phyloP scores from a whole-genome alignment of 129 eudicot species.

The Deinandra increscens region DNA sequence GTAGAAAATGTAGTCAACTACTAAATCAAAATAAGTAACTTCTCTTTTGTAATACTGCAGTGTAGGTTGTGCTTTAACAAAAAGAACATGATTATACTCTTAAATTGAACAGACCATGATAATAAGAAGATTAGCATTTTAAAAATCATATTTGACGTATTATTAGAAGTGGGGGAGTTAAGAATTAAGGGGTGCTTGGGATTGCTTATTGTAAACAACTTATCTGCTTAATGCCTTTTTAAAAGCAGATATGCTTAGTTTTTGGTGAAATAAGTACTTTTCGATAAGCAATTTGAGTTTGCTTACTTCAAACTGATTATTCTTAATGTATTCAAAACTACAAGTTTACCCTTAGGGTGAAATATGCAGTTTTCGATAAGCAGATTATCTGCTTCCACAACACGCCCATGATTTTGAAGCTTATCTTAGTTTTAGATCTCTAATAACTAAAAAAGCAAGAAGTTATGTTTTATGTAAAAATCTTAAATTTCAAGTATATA shows the following conservation, averaged over 20 bases:
- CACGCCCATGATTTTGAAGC: slow-evolving; percentile 4
- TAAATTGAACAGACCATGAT: not conserved
- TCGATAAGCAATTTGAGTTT: not conserved
- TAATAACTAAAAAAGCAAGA: not conserved
- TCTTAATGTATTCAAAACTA: not conserved
- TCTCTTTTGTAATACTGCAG: not conserved
- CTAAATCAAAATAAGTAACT: not conserved
- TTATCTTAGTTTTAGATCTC: not conserved
- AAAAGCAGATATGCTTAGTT: not conserved
- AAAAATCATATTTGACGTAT: not conserved
- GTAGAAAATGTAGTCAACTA: not conserved
- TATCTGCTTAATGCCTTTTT: not conserved
- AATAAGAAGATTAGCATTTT: not conserved
- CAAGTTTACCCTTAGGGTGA: not conserved
- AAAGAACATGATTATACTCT: not conserved
- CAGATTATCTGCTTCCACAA: not conserved
- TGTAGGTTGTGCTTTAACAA: not conserved
- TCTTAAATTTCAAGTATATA: not conserved
- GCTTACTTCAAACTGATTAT: not conserved
- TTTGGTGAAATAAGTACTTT: not conserved
- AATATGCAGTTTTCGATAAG: not conserved
- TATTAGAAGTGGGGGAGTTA: not conserved
- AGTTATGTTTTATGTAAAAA: not conserved
- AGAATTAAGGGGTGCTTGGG: not conserved
- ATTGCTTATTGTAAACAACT: not conserved